Conservation (phyloP, 1,284 basidiomycete genomes). For the Pseudozyma sp. region DNA sequence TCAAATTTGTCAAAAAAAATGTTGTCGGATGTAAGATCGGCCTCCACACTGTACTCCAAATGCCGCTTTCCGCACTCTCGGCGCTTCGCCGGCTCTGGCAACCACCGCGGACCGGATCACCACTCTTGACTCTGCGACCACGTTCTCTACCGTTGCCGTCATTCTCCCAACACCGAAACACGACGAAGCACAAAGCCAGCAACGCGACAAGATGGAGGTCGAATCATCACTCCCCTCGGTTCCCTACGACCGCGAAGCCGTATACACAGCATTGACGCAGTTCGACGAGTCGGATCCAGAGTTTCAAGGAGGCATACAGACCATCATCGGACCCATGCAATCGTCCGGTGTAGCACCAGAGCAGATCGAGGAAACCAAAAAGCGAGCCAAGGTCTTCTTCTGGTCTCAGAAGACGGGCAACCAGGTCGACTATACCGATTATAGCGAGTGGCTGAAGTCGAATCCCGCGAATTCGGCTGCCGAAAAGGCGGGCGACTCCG, state of each 20-base stretch:
- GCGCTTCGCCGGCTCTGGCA: constrained; percentile 9
- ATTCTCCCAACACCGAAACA: background rate
- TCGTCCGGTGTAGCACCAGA: constrained; percentile 39
- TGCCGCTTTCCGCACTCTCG: constrained; percentile 4
- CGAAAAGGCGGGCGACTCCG: background rate
- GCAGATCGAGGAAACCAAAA: constrained; percentile 47
- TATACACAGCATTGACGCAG: constrained; percentile 32
- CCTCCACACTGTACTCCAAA: constrained; percentile 7
- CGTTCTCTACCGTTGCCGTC: background rate
- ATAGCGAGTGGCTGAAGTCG: constrained; percentile 30
- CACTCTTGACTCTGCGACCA: background rate
- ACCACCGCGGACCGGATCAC: constrained; percentile 9
- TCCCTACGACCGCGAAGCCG: constrained; percentile 32
- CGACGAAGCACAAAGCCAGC: background rate
- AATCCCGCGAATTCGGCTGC: constrained; percentile 5
- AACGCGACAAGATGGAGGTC: constrained; percentile 13
- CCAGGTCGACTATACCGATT: constrained; percentile 41
- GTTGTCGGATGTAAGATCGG: constrained; percentile 3
- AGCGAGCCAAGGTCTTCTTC: constrained; percentile 52
- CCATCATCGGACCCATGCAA: constrained; percentile 51
- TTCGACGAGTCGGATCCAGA: constrained; percentile 39
- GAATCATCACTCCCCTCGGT: constrained; percentile 25
- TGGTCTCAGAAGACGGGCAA: constrained; percentile 42
- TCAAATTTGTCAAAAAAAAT: constrained; percentile 6
- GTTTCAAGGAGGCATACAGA: constrained; percentile 51